Percentiles rank a stretch among this genome's conserved stretches.
Conservation (phyloP, 306 rosid genomes). For the Vigna reflexopilosa region DNA sequence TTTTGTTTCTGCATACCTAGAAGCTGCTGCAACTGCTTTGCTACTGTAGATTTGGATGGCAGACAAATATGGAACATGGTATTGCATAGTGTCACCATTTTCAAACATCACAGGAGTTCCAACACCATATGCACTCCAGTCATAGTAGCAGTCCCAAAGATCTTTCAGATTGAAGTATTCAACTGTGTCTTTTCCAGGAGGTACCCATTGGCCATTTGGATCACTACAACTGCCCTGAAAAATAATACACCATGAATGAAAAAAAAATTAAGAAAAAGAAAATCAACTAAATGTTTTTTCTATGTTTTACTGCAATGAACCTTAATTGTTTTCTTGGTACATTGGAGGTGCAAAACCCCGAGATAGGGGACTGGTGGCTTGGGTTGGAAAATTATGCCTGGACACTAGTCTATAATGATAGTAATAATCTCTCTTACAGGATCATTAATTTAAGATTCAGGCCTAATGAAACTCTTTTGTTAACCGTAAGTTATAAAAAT, state of each 20-base stretch:
- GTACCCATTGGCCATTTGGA: slow-evolving; percentile 60
- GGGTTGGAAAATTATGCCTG: no score
- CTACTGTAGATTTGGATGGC: slow-evolving; percentile 67
- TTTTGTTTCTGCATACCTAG: slow-evolving; percentile 53
- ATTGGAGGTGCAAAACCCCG: neutral
- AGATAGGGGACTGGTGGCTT: no score
- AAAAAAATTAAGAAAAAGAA: neutral
- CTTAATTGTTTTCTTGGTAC: neutral
- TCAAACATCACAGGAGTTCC: slow-evolving; percentile 60
- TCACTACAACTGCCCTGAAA: slow-evolving; percentile 62
- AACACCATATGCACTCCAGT: slow-evolving; percentile 85
- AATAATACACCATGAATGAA: slow-evolving; percentile 7
- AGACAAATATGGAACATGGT: slow-evolving; percentile 71
- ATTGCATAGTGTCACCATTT: slow-evolving; percentile 56
- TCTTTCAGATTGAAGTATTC: slow-evolving; percentile 65
- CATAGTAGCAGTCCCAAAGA: slow-evolving; percentile 71
- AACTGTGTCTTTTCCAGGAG: slow-evolving; percentile 53
- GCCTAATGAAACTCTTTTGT: no score
- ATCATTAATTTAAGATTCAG: no score
- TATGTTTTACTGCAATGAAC: neutral
- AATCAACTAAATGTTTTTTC: no score
- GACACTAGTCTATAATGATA: no score
- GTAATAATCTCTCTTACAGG: no score
- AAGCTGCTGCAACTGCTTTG: slow-evolving; percentile 55
- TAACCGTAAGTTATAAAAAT: no score